Evolutionary conservation across 164 flowering plant genomes (phyloP), one percentile per base, ranked within the genome.

Genomic region (Echeveria elegans): DNA sequence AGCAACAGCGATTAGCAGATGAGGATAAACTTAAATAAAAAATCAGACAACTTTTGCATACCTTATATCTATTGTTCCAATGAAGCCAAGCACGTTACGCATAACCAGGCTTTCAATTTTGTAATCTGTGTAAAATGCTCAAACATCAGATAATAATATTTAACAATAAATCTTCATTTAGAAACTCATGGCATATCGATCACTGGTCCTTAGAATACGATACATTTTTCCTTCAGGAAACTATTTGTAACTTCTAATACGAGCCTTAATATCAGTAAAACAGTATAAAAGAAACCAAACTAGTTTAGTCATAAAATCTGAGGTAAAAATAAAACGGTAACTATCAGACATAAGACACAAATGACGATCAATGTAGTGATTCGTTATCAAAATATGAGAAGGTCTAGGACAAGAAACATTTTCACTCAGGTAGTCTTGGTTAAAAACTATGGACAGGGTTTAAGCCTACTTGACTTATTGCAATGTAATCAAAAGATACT

Each of bases 41-140:
- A 36, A n/a, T n/a, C n/a, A 23, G 63, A 65, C 67, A 69, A 64
- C 32, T 21, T 68, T 15, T 40, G 37, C 76, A 72, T 83, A 94
- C 99, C 93, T 89, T 66, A 88, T 76, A 71, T 88, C 96, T 56
- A 88, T 78, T 43, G 80, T 79, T 67, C 85, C 82, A 72, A 94
- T 83, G 78, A 85, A 94, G 79, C 70, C 80, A 67, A 89, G 86
- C 68, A 84, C 86, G 68, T 83, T 79, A 68, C 73, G 80, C 82
- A 89, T 83, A 34, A 87, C 82, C 68, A 86, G 77, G 73, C 75
- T 75, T 73, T 72, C 86, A 75, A 89, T 77, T 40, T 56, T 78
- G 70, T 86, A 78, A 76, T 74, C 99, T 94, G 85, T 81, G 75
- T 16, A 64, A 24, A 68, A 5, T 40, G 61, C 58, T 36, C 18